Evolutionary conservation across 768 basidiomycete genomes (phyloP), one percentile per base, ranked within the genome.

Genomic region (Pulveroboletus sp.): DNA sequence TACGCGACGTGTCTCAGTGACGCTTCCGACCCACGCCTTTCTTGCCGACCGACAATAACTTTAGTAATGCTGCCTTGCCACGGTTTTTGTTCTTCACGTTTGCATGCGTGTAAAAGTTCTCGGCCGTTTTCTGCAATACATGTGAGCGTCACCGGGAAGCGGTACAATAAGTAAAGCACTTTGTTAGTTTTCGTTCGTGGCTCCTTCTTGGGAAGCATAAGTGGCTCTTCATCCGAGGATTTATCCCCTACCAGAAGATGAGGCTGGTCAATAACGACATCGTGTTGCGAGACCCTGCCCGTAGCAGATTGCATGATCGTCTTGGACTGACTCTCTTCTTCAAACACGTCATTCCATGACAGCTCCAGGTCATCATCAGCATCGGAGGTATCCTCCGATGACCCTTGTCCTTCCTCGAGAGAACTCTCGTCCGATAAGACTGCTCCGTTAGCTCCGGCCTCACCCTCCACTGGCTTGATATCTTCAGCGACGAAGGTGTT

Each of bases 131-230:
- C 92, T 91, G 62, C 27, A 35, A 28, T n/a, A 18, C 17, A 31
- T 54, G 47, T 60, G 27, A 65, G 49, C 11, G 13, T 39, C 37
- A 51, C 27, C 27, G 17, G 39, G 38, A 51, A 0, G 18, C 15
- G 11, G 31, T 13, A 49, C 28, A 35, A 51, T 8, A 49, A 39
- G 35, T 2, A 7, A 54, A 54, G 37, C 65, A 85, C 89, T 75
- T 99, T 99, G 76, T 84, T 92, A 1, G 96, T 98, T 60, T 81
- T 95, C 90, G 95, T 89, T 15, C 95, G 87, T 26, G 78, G 66
- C 57, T 79, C 86, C 67, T 90, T 91, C 63, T 68, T 73, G 14
- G 63, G 47, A 28, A 60, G 59, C 8, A 57, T 60, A 13, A 66
- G 65, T 1, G 59, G 62, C 38, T 71, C 76, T 24, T 69, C 69